phyloP scores from a whole-genome alignment of 345 rosid species.

The Camelina laxa region DNA sequence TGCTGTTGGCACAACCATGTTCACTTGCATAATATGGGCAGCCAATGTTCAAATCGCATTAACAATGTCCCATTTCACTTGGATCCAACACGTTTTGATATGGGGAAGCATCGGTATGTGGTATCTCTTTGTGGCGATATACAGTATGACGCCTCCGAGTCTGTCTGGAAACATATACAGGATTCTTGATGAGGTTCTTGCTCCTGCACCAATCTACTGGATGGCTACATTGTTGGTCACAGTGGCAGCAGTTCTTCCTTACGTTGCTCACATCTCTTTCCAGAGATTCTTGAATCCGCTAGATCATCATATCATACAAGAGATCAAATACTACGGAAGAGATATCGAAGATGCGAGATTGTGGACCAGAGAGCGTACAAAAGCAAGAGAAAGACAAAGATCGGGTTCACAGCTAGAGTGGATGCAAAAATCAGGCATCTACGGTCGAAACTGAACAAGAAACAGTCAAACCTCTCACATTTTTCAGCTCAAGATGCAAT shows the following conservation, averaged over 20 bases:
- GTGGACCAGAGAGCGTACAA: conserved; percentile 92
- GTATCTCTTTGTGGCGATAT: conserved; percentile 76
- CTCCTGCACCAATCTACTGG: conserved; percentile 86
- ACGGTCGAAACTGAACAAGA: conserved; percentile 71
- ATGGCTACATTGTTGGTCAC: conserved; percentile 68
- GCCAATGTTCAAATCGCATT: conserved; percentile 92
- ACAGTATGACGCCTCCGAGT: conserved; percentile 64
- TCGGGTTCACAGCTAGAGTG: conserved; percentile 90
- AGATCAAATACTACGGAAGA: conserved; percentile 80
- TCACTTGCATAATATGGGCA: conserved; percentile 91
- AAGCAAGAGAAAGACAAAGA: conserved; percentile 93
- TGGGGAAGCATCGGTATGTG: conserved; percentile 91
- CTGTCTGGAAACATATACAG: conserved; percentile 67
- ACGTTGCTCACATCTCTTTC: conserved; percentile 66
- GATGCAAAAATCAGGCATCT: conserved; percentile 91
- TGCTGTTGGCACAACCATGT: conserved; percentile 86
- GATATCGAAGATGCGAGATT: conserved; percentile 75
- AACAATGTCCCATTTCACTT: conserved; percentile 91
- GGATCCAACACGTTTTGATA: conserved; percentile 89
- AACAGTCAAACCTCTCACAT: conserved; percentile 48
- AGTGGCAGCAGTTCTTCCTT: conserved; percentile 65
- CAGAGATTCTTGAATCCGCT: conserved; percentile 80
- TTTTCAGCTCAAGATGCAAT: conserved; percentile 44
- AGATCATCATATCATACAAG: conserved; percentile 98
- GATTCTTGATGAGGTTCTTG: conserved; percentile 78